A percentile compares a stretch with the other conserved stretches of the same genome.
These are phyloP conservation scores for Hypoxylon sp. DNA, from an alignment of 2,329 filamentous ascomycete species.

Conservation along the genomic window DNA sequence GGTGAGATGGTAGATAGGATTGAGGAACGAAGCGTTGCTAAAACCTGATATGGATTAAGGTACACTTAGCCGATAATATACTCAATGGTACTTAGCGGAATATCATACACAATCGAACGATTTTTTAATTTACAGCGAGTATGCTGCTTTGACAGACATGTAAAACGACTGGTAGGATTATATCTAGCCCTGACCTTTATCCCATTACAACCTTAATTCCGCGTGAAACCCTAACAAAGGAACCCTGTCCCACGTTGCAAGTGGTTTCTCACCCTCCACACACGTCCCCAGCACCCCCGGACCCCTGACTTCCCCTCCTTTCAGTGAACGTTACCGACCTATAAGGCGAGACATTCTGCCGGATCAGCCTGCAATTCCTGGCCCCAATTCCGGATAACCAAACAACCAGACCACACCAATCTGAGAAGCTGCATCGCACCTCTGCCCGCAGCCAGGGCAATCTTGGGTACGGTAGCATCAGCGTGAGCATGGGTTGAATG, in stretches of 20 bases:
- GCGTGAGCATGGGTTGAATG: slow-evolving; percentile 20
- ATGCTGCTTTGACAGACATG: not conserved
- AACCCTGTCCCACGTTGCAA: slow-evolving; percentile 29
- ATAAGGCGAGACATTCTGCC: slow-evolving; percentile 41
- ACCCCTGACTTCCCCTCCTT: slow-evolving; percentile 38
- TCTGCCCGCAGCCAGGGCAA: slow-evolving; percentile 17
- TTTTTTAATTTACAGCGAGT: not conserved
- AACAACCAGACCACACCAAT: slow-evolving; percentile 23
- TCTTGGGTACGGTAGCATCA: slow-evolving; percentile 25
- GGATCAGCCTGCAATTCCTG: slow-evolving; percentile 38
- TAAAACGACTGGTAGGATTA: not conserved
- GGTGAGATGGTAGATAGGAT: not conserved
- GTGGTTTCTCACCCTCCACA: slow-evolving; percentile 10
- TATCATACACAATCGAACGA: not conserved
- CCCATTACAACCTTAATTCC: slow-evolving; percentile 8
- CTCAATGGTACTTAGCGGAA: not conserved
- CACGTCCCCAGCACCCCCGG: not conserved
- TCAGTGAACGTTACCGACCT: slow-evolving; percentile 27
- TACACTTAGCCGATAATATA: no score
- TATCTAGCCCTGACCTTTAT: not conserved
- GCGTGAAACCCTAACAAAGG: slow-evolving; percentile 2
- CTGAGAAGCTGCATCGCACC: slow-evolving; percentile 21
- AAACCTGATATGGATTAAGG: not conserved
- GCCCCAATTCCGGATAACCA: slow-evolving; percentile 36
- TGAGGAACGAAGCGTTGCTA: not conserved